Base-by-base conservation (phyloP, 352 stramenopile species). In the Phytopythium kandeliae region DNA sequence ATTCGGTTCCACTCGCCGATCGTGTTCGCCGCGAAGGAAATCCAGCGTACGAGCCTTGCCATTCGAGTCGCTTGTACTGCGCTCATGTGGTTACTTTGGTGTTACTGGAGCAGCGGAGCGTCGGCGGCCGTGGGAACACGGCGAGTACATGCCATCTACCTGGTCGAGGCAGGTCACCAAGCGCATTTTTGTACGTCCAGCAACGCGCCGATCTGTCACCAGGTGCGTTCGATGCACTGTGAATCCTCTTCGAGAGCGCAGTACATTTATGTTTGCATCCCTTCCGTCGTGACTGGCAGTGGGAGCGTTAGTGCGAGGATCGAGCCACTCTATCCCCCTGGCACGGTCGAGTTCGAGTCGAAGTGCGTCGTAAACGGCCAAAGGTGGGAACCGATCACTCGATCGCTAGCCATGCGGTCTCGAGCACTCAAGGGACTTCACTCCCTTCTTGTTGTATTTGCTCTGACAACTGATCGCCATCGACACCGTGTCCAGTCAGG, bases 1-100 rank as follows among this genome's bases (percentile, higher is more conserved):
- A 78, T 80, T 24, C 76, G 60, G 0, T 72, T 84, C 38, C 78
- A 89, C 49, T 86, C 70, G 24, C 76, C 78, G n/a, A 82, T 87
- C 50, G 56, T 87, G 43, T 74, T 89, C 31, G 76, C 70, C 10
- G 44, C 63, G 2, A 87, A 89, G 43, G 57, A 69, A 8, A 75
- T 53, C 0, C 44, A 48, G n/a, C 67, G 69, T 85, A 54, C 15
- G 68, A 40, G 3, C 24, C 40, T 31, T n/a, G 6, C 15, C 1
- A 38, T 13, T 36, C 17, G 41, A 16, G 28, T 46, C 25, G 1
- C 17, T n/a, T 31, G n/a, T n/a, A n/a, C n/a, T n/a, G n/a, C 7
- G 16, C n/a, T 16, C 53, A 21, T 21, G 2, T 51, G 50, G 22
- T 25, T 6, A n/a, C 60, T 49, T 22, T 49, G 33, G 33, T 10